phyloP scores from a whole-genome alignment of 78 protist species.

The Dictyostelium intermedium region DNA sequence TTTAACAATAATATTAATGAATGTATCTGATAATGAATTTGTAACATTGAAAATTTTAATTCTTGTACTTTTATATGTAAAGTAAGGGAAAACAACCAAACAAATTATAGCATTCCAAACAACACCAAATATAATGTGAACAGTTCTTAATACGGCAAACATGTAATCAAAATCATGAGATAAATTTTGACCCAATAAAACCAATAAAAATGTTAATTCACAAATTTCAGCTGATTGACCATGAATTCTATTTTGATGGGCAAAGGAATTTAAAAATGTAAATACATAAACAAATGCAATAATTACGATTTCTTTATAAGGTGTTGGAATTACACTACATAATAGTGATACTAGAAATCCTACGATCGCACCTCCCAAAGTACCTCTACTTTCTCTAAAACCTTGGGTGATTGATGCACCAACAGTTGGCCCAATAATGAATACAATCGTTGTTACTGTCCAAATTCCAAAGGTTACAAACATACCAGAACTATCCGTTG shows the following conservation, averaged over 20 bases:
- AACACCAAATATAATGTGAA: constrained; percentile 36
- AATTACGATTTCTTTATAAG: constrained; percentile 19
- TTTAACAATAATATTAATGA: not conserved
- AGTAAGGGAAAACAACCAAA: constrained; percentile 26
- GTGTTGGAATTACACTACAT: constrained; percentile 2
- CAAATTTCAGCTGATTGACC: constrained; percentile 20
- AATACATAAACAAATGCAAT: not conserved
- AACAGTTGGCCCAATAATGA: constrained; percentile 26
- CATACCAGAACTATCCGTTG: not conserved
- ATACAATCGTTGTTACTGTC: constrained; percentile 20
- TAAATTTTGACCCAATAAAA: not conserved
- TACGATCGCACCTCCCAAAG: constrained; percentile 10
- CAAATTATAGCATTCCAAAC: constrained; percentile 20
- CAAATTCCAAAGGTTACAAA: constrained; percentile 45
- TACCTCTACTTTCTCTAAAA: constrained; percentile 32
- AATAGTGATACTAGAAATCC: constrained; percentile 15
- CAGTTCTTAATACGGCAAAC: constrained; percentile 13
- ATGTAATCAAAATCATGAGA: not conserved
- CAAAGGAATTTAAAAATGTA: not conserved
- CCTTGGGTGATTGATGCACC: constrained; percentile 39
- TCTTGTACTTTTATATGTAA: constrained; percentile 14
- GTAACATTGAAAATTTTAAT: not conserved
- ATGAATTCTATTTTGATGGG: constrained; percentile 22
- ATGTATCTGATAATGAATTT: not conserved
- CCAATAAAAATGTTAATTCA: constrained; percentile 28